Conservation (phyloP, 345 rosid genomes). For the Lumnitzera littorea region DNA sequence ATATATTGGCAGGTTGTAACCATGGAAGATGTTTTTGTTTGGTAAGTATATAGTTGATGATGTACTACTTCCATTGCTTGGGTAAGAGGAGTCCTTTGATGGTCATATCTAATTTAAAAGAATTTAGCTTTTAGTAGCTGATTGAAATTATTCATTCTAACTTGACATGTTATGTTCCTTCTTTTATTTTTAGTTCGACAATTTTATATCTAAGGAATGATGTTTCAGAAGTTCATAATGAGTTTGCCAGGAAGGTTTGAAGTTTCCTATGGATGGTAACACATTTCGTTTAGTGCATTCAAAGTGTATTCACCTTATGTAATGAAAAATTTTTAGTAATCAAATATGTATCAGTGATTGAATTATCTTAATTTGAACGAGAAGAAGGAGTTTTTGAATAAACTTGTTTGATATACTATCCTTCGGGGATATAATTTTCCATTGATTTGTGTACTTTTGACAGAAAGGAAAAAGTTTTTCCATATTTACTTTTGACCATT, state of each 20-base stretch:
- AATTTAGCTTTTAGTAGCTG: neutral
- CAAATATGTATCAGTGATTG: neutral
- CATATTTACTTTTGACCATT: too few relatives aligned
- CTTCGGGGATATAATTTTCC: too few relatives aligned
- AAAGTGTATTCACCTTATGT: neutral
- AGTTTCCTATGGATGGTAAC: neutral
- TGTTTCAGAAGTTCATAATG: slow-evolving; percentile 50
- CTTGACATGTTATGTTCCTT: neutral
- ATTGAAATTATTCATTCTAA: slow-evolving; percentile 6
- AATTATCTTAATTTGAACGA: too few relatives aligned
- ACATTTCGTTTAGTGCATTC: neutral
- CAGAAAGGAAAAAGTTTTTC: too few relatives aligned
- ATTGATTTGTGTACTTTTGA: too few relatives aligned
- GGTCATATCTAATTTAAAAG: neutral
- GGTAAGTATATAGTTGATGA: slow-evolving; percentile 64
- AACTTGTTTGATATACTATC: too few relatives aligned
- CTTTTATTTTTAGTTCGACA: slow-evolving; percentile 49
- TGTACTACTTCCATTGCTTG: slow-evolving; percentile 84
- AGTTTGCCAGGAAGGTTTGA: slow-evolving; percentile 74
- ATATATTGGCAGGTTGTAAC: slow-evolving; percentile 45
- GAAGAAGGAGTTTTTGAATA: too few relatives aligned
- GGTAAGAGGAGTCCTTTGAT: slow-evolving; percentile 37
- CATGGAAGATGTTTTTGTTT: slow-evolving; percentile 45
- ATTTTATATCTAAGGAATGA: slow-evolving; percentile 69
- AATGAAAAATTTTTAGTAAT: neutral